Conservation (phyloP, 2,329 filamentous ascomycete species). For the Corinectria fuckeliana region DNA sequence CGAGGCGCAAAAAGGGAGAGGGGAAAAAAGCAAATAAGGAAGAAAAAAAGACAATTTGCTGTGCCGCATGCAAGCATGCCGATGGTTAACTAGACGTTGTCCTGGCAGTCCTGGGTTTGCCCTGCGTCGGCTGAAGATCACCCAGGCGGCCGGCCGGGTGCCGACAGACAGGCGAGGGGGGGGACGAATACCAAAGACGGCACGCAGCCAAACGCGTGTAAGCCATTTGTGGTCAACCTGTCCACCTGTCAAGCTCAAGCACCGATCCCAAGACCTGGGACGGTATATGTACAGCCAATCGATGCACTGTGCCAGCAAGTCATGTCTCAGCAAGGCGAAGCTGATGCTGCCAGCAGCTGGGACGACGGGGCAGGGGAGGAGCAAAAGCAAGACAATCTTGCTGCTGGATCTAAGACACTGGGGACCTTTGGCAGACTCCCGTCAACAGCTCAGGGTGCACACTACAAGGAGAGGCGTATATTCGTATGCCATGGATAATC, state of each 20-base stretch:
- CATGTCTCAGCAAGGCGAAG: conserved; percentile 22
- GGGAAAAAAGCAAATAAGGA: neutral
- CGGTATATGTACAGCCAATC: conserved; percentile 22
- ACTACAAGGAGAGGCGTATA: neutral
- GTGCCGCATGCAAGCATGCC: conserved; percentile 17
- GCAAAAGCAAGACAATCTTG: conserved; percentile 22
- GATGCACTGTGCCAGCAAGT: conserved; percentile 1
- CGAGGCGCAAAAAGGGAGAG: neutral
- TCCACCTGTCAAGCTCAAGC: too few relatives aligned
- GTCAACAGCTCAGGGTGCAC: conserved; percentile 2
- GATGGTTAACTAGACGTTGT: conserved; percentile 16
- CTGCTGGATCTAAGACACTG: conserved; percentile 29
- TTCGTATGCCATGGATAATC: conserved; percentile 11
- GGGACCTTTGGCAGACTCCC: conserved; percentile 19
- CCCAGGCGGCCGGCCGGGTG: conserved; percentile 16
- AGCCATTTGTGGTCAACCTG: conserved; percentile 26
- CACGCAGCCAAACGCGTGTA: conserved; percentile 23
- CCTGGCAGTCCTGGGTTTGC: conserved; percentile 14
- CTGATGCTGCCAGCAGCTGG: conserved; percentile 16
- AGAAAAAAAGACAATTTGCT: conserved; percentile 12
- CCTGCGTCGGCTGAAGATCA: conserved; percentile 22
- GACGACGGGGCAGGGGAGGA: too few relatives aligned
- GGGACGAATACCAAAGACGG: conserved; percentile 19
- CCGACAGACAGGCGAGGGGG: conserved; percentile 23
- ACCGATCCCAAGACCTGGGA: conserved; percentile 18